Percentiles rank a stretch among this genome's conserved stretches.
These are phyloP conservation scores for Fusarium musae DNA, from an alignment of 2,329 filamentous ascomycete species.

Conservation along the genomic window DNA sequence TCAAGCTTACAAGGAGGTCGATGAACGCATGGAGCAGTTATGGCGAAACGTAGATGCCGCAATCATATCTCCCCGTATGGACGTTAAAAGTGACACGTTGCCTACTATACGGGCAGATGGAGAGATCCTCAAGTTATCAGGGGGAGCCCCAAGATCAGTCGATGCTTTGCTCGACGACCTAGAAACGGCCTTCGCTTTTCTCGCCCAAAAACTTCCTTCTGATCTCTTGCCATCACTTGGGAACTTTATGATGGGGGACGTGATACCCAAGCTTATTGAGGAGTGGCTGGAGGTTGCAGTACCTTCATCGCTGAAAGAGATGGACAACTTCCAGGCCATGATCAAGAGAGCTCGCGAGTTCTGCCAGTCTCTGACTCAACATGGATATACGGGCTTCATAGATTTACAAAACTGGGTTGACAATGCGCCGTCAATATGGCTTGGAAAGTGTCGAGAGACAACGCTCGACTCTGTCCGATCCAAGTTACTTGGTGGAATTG, in stretches of 20 bases:
- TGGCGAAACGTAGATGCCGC: slow-evolving; percentile 72
- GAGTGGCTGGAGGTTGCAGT: slow-evolving; percentile 82
- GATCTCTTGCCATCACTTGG: slow-evolving; percentile 71
- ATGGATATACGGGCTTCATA: slow-evolving; percentile 70
- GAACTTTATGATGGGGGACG: slow-evolving; percentile 73
- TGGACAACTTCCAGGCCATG: slow-evolving; percentile 76
- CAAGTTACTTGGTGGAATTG: slow-evolving; percentile 74
- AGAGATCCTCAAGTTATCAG: slow-evolving; percentile 56
- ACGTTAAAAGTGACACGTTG: slow-evolving; percentile 48
- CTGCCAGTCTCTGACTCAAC: slow-evolving; percentile 68
- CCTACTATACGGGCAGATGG: slow-evolving; percentile 56
- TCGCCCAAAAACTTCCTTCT: slow-evolving; percentile 62
- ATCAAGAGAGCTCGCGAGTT: slow-evolving; percentile 74
- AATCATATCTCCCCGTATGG: slow-evolving; percentile 70
- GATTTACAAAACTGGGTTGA: slow-evolving; percentile 83
- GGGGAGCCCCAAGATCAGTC: slow-evolving; percentile 57
- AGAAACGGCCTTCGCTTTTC: slow-evolving; percentile 61
- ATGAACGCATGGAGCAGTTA: slow-evolving; percentile 68
- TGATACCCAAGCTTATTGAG: slow-evolving; percentile 75
- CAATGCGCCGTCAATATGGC: slow-evolving; percentile 84
- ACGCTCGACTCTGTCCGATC: slow-evolving; percentile 79
- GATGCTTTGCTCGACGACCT: slow-evolving; percentile 66
- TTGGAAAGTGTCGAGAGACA: slow-evolving; percentile 82
- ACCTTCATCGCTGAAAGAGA: slow-evolving; percentile 76
- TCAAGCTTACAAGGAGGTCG: slow-evolving; percentile 69